phyloP scores from a whole-genome alignment of 495 filamentous ascomycete species.

The Daldinia decipiens region DNA sequence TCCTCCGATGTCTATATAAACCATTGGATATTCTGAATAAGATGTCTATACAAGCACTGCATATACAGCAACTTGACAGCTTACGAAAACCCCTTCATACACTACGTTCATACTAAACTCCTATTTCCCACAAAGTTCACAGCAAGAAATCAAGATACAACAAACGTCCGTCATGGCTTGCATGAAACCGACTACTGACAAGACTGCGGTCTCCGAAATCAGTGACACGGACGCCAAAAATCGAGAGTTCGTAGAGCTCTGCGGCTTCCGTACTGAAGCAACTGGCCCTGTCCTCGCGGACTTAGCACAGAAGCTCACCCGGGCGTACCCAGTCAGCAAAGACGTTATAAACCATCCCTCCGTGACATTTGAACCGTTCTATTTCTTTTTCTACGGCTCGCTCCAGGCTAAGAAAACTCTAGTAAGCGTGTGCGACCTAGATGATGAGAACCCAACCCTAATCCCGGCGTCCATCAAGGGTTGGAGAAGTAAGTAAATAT shows the following conservation, averaged over 20 bases:
- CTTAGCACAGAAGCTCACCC: not conserved
- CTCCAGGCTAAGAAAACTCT: slow-evolving; percentile 28
- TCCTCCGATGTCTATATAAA: not conserved
- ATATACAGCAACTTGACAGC: not conserved
- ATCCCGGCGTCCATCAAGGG: slow-evolving; percentile 23
- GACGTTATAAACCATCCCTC: not conserved
- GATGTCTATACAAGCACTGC: not conserved
- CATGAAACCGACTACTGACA: not conserved
- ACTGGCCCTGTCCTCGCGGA: not conserved
- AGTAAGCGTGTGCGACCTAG: not conserved
- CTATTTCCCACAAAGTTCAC: not conserved
- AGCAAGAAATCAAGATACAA: not conserved
- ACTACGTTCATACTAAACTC: not conserved
- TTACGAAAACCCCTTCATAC: not conserved
- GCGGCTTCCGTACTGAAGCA: slow-evolving; percentile 8
- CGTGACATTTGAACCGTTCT: slow-evolving; percentile 41
- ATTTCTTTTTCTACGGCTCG: slow-evolving; percentile 48
- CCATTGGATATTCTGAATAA: not conserved
- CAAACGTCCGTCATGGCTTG: not conserved
- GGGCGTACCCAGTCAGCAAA: not conserved
- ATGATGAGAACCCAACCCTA: not conserved
- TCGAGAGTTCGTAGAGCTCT: slow-evolving; percentile 9
- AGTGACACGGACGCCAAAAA: too few relatives aligned
- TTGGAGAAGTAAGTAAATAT: slow-evolving; percentile 25
- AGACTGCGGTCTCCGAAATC: not conserved